phyloP scores from a whole-genome alignment of 2,329 filamentous ascomycete genomes.

The Paecilomyces dactylethromorphus region DNA sequence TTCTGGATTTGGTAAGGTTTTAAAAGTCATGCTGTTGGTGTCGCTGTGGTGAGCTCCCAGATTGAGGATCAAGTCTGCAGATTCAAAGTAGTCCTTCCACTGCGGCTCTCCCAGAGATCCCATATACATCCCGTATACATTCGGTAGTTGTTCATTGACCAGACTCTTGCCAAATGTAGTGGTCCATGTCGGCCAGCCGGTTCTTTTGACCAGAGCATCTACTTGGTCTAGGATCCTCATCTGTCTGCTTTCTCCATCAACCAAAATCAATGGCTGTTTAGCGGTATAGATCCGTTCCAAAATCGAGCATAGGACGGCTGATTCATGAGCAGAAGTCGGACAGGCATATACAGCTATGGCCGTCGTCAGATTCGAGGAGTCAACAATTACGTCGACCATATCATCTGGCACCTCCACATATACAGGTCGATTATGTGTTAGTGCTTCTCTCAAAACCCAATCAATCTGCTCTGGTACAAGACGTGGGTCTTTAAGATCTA shows the following conservation, averaged over 20 bases:
- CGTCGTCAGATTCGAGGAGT: constrained; percentile 6
- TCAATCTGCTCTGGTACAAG: constrained; percentile 48
- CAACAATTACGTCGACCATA: constrained; percentile 33
- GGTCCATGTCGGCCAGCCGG: constrained; percentile 43
- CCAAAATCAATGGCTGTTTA: constrained; percentile 45
- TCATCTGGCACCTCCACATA: constrained; percentile 52
- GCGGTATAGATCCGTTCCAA: constrained; percentile 39
- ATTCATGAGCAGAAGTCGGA: not conserved
- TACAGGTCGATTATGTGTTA: constrained; percentile 36
- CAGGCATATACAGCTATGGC: constrained; percentile 9
- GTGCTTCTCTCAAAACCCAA: constrained; percentile 40
- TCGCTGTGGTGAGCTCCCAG: constrained; percentile 44
- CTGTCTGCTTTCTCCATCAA: constrained; percentile 45
- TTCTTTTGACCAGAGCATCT: constrained; percentile 37
- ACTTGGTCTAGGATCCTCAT: constrained; percentile 38
- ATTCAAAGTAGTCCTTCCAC: constrained; percentile 31
- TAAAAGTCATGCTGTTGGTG: constrained; percentile 33
- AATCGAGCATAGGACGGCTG: constrained; percentile 22
- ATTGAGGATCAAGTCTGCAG: constrained; percentile 40
- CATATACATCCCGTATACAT: constrained; percentile 45
- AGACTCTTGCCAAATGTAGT: constrained; percentile 46
- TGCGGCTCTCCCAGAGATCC: constrained; percentile 34
- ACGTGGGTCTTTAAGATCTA: constrained; percentile 38
- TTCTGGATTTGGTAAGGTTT: not conserved
- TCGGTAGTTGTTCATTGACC: constrained; percentile 42